phyloP scores from a whole-genome alignment of 148 eudicot species.

The Camellia sinensis region DNA sequence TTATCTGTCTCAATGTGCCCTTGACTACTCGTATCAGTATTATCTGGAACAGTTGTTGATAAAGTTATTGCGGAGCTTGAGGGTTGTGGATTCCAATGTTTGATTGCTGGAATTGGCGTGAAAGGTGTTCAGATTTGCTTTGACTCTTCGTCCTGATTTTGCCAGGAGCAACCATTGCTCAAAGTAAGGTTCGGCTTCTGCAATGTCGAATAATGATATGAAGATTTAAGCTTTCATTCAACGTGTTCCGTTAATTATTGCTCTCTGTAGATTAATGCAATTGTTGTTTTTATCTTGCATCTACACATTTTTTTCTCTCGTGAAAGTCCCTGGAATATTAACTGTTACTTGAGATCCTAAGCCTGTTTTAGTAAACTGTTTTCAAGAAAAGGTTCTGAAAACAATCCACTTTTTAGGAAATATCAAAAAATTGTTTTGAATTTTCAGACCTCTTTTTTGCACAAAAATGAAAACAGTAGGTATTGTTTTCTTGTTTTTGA shows the following conservation, averaged over 20 bases:
- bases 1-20: slow-evolving; percentile 18
- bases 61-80: slow-evolving; percentile 78
- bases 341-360: neutral
- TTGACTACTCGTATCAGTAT: slow-evolving; percentile 52
- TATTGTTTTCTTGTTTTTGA: too few species aligned
- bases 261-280: neutral
- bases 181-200: slow-evolving; percentile 4
- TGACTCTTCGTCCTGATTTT: slow-evolving; percentile 26
- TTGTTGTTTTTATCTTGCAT: neutral
- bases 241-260: neutral
- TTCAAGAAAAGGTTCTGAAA: too few species aligned
- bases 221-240: neutral
- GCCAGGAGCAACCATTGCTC: neutral
- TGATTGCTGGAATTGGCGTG: slow-evolving; percentile 79
- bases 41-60: slow-evolving; percentile 59
- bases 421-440: too few species aligned
- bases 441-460: too few species aligned
- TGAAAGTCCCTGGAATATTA: neutral
- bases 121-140: slow-evolving; percentile 68
- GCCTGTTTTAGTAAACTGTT: too few species aligned
- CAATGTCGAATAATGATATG: neutral
- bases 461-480: too few species aligned
- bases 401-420: too few species aligned
- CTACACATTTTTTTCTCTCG: neutral
- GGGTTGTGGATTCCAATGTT: slow-evolving; percentile 75